Evolutionary conservation across 345 rosid species (phyloP).

Genomic region (Euclidium syriacum): DNA sequence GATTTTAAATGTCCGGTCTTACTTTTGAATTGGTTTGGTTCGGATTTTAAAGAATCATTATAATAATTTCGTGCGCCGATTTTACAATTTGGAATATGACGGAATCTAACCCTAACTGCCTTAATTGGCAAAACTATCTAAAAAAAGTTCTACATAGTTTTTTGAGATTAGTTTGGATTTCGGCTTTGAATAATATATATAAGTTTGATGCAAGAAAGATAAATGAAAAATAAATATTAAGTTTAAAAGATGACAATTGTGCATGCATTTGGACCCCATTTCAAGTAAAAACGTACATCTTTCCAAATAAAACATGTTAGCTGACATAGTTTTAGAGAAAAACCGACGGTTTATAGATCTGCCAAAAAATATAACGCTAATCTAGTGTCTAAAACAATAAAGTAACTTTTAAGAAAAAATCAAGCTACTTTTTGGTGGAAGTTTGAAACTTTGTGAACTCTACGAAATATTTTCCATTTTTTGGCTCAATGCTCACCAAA

Average conservation of each 20-base stretch:
- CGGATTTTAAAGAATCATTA: too few species aligned
- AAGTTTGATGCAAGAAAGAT: background rate
- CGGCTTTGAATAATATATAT: too few species aligned
- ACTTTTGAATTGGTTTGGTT: too few species aligned
- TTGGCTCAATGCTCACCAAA: background rate
- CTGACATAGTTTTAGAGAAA: background rate
- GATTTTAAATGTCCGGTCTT: too few species aligned
- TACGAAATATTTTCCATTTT: background rate
- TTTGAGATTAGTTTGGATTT: too few species aligned
- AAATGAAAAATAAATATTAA: too few species aligned
- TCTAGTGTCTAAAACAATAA: background rate
- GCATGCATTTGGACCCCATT: background rate
- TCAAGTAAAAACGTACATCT: background rate
- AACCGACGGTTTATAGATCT: conserved; percentile 1
- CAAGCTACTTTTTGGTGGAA: background rate
- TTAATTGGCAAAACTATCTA: too few species aligned
- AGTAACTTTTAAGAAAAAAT: background rate
- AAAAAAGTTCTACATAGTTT: too few species aligned
- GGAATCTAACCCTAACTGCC: too few species aligned
- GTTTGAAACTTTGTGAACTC: background rate
- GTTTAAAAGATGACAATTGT: background rate
- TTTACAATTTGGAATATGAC: too few species aligned
- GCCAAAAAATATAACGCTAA: background rate
- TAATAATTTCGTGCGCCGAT: too few species aligned
- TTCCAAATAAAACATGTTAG: background rate